Base-by-base conservation (phyloP, 768 basidiomycete genomes). In the Russula earlei region DNA sequence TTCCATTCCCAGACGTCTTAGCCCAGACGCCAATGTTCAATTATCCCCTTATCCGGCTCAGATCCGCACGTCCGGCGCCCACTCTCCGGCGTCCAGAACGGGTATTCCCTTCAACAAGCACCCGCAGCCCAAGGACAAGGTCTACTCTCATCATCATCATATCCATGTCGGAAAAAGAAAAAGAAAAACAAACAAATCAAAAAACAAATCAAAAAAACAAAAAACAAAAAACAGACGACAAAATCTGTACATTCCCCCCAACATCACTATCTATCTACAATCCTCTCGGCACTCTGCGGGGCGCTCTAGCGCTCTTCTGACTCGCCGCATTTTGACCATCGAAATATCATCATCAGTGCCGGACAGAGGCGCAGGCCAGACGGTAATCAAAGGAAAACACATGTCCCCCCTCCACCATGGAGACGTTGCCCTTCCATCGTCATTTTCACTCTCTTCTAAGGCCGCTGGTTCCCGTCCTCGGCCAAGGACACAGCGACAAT, bases 1-100 rank as follows among this genome's bases (percentile, higher is more conserved):
- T 58, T 58, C 55, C 61, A 54, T 60, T 47, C 57, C 52, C 60
- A 53, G 46, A 45, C 57, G 46, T 58, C 57, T 54, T 58, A 58
- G 57, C 57, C 57, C 57, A 58, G 57, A 58, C 57, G 52, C 57
- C 57, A 58, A 44, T 2, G 52, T 58, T 54, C 60, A 55, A 58
- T 49, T 58, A 52, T 60, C 56, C 59, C 59, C 55, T 60, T 60
- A 48, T 58, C 56, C 42, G 57, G 57, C 40, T 44, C 52, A 48
- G 43, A 15, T 50, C 58, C 54, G 54, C 19, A 40, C n/a, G 22
- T 33, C 54, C 31, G 54, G 54, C 54, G 46, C 54, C 1, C 54
- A 34, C 46, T 33, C 49, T 48, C 33, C 27, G 10, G 34, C 34
- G 29, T 38, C 58, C 49, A 60, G 22, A 49, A 27, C 19, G 22